Base-by-base conservation (phyloP, 2,329 filamentous ascomycete species). In the Nemania serpens region DNA sequence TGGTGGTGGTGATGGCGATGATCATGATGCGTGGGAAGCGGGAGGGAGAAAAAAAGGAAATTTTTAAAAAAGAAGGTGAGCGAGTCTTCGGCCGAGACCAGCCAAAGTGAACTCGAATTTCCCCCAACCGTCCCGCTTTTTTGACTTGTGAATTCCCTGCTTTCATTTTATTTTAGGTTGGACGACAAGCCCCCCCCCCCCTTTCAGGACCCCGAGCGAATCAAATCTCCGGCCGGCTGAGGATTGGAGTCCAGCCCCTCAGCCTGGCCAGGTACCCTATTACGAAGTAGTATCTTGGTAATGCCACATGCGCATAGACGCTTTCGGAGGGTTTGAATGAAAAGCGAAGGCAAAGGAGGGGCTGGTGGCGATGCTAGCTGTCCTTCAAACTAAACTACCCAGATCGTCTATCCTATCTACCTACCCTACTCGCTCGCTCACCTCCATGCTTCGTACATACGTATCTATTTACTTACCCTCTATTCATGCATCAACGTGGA, bases 221-320 rank as follows among this genome's bases (percentile, higher is more conserved):
- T 70, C 69, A 70, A 59, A 51, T 54, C 55, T 47, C 61, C 58
- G 49, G 54, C 45, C 55, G 54, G 63, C 65, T 59, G 52, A 52
- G 43, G 34, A 55, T 50, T 29, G 52, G 61, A 58, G 50, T 57
- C 22, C 58, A 4, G 25, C 25, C 25, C 25, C 7, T 7, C n/a
- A n/a, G 25, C 25, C 50, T 25, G 42, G 20, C 13, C 25, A 22
- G 42, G 17, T 25, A 25, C 25, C 25, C 42, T 45, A 20, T 6
- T 25, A 20, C 17, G 42, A 15, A 15, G 39, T 41, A 20, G 25
- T 7, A 29, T 7, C 25, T 29, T 4, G 4, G 4, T 10, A 39
- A 54, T 58, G 62, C 62, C 54, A 61, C 61, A 71, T 71, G 69
- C 68, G 65, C 43, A 66, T 69, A 63, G 67, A 70, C 69, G 64